phyloP scores from a whole-genome alignment of 148 eudicot species.

The Polygonum aviculare region DNA sequence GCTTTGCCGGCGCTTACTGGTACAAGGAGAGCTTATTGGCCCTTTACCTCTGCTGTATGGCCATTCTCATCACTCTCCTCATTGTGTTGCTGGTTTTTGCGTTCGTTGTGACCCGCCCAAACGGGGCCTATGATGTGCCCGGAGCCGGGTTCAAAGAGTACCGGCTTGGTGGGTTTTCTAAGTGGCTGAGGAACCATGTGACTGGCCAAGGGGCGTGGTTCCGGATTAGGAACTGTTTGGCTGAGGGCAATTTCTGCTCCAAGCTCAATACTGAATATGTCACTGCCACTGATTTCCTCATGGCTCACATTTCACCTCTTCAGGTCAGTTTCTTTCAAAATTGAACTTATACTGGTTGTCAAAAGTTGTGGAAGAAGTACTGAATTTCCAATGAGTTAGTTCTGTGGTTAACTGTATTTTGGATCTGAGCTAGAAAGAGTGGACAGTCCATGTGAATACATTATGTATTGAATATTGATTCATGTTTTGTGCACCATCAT shows the following conservation, averaged over 20 bases:
- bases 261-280: conserved; percentile 41
- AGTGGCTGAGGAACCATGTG: conserved; percentile 64
- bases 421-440: background rate
- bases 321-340: conserved; percentile 33
- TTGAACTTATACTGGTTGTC: background rate
- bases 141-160: conserved; percentile 61
- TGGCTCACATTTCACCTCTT: conserved; percentile 72
- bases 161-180: conserved; percentile 55
- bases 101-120: conserved; percentile 65
- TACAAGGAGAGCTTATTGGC: conserved; percentile 39
- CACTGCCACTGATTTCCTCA: conserved; percentile 46
- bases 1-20: conserved; percentile 66
- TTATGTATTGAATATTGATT: background rate
- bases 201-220: conserved; percentile 46
- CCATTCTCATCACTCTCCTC: conserved; percentile 51
- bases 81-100: conserved; percentile 64
- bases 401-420: background rate
- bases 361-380: background rate
- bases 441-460: background rate
- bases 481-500: background rate
- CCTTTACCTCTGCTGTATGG: conserved; percentile 64
- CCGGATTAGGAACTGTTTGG: conserved; percentile 66
- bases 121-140: conserved; percentile 43
- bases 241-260: conserved; percentile 39
- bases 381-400: background rate